Conservation (phyloP, 768 basidiomycete species). For the Lactifluus rugatus region DNA sequence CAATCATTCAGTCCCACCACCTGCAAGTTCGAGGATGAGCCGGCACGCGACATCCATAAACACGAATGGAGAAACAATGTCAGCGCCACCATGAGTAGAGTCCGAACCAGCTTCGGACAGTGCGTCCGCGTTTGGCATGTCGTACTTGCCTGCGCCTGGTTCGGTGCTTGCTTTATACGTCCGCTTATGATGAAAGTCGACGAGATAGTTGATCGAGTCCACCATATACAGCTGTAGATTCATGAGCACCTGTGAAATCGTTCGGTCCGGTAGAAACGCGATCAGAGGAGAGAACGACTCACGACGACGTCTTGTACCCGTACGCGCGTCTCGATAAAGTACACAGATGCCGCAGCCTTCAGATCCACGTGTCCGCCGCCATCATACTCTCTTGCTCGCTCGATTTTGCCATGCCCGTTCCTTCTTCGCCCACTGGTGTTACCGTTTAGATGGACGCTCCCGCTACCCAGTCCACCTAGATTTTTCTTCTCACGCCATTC, state of each 20-base stretch:
- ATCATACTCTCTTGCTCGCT: conserved; percentile 53
- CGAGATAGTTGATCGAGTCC: conserved; percentile 90
- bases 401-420: conserved; percentile 37
- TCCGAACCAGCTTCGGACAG: conserved; percentile 48
- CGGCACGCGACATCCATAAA: conserved; percentile 96
- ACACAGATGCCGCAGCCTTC: conserved; percentile 66
- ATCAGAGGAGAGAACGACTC: conserved; percentile 24
- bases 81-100: conserved; percentile 45
- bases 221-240: conserved; percentile 97
- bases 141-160: conserved; percentile 59
- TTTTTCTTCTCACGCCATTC: conserved; percentile 93
- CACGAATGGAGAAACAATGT: conserved; percentile 77
- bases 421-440: conserved; percentile 23
- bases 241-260: conserved; percentile 70
- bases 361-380: conserved; percentile 48
- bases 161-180: conserved; percentile 72
- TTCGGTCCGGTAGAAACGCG: conserved; percentile 1
- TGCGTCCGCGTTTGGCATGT: conserved; percentile 46
- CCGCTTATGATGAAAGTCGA: conserved; percentile 97
- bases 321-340: conserved; percentile 90
- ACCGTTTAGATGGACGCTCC: conserved; percentile 22
- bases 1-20: conserved; percentile 32
- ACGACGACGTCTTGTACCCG: conserved; percentile 89
- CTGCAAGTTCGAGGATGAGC: conserved; percentile 89
- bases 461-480: conserved; percentile 59